Percentiles rank a stretch among this genome's conserved stretches.
Evolutionary conservation across 2,329 filamentous ascomycete genomes (phyloP).

Genomic region (Nannizziopsis barbatae): DNA sequence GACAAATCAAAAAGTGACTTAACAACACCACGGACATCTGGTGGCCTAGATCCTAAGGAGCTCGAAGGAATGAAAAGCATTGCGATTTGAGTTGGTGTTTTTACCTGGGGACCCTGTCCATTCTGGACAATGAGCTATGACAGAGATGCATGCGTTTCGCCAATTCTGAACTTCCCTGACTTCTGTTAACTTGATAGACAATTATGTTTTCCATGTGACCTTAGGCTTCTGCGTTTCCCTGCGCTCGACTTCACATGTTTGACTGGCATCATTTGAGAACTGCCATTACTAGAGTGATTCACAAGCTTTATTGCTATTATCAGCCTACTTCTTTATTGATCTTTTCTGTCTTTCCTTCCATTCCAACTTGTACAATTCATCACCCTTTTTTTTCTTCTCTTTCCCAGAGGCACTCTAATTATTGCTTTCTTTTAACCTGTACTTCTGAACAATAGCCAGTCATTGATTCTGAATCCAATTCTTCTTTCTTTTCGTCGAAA

Average conservation of each 20-base stretch:
- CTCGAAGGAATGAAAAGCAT: constrained; percentile 40
- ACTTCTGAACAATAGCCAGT: not conserved
- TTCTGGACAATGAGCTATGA: not conserved
- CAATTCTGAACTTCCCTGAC: not conserved
- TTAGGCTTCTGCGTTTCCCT: constrained; percentile 6
- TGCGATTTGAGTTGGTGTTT: constrained; percentile 14
- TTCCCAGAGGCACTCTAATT: constrained; percentile 3
- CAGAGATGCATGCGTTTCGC: not conserved
- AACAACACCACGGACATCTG: constrained; percentile 22
- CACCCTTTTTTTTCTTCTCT: not conserved
- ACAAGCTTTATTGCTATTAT: not conserved
- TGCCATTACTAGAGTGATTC: constrained; percentile 8
- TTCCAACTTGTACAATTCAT: constrained; percentile 10
- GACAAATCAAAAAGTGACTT: constrained; percentile 26
- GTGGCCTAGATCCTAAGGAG: constrained; percentile 29
- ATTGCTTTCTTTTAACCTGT: constrained; percentile 14
- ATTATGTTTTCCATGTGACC: not conserved
- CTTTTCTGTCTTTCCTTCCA: constrained; percentile 9
- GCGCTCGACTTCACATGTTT: no score
- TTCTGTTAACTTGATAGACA: not conserved
- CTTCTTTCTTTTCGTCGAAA: constrained; percentile 20
- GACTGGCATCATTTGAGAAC: not conserved
- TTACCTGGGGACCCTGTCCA: not conserved
- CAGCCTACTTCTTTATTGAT: constrained; percentile 11
- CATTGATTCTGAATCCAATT: constrained; percentile 9